Evolutionary conservation across 2,329 filamentous ascomycete species (phyloP).

Genomic region (Talaromyces sp.): DNA sequence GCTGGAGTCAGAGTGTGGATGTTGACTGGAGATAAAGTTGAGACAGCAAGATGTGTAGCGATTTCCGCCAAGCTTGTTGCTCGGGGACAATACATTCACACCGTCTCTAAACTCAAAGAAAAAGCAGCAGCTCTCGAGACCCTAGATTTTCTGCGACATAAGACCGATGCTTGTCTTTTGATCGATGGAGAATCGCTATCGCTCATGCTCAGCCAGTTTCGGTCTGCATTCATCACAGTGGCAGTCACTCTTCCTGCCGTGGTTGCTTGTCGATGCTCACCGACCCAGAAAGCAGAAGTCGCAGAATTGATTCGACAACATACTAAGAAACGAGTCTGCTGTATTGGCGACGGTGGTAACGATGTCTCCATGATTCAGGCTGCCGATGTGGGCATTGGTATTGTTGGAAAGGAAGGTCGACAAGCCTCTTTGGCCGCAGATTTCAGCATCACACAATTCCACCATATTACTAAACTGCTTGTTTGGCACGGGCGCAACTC

Average conservation of each 20-base stretch:
- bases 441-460: constrained; percentile 94
- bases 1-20: constrained; percentile 99
- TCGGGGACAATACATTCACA: constrained; percentile 92
- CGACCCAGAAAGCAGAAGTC: constrained; percentile 93
- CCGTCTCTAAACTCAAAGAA: constrained; percentile 77
- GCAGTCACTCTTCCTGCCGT: constrained; percentile 87
- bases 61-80: constrained; percentile 92
- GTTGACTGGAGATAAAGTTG: constrained; percentile 97
- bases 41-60: constrained; percentile 93
- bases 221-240: constrained; percentile 78
- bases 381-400: constrained; percentile 94
- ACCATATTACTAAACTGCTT: constrained; percentile 90
- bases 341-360: constrained; percentile 96
- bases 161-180: constrained; percentile 79
- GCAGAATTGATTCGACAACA: constrained; percentile 84
- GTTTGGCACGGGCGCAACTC: constrained; percentile 98
- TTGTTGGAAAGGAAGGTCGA: constrained; percentile 94
- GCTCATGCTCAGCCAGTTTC: constrained; percentile 77
- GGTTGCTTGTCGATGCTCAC: constrained; percentile 93
- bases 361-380: constrained; percentile 99
- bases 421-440: constrained; percentile 94
- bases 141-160: constrained; percentile 82
- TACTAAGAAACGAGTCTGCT: constrained; percentile 93
- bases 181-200: constrained; percentile 91
- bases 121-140: constrained; percentile 84